Evolutionary conservation across 2,329 filamentous ascomycete genomes (phyloP).

Genomic region (Phaeosphaeriaceae sp.): DNA sequence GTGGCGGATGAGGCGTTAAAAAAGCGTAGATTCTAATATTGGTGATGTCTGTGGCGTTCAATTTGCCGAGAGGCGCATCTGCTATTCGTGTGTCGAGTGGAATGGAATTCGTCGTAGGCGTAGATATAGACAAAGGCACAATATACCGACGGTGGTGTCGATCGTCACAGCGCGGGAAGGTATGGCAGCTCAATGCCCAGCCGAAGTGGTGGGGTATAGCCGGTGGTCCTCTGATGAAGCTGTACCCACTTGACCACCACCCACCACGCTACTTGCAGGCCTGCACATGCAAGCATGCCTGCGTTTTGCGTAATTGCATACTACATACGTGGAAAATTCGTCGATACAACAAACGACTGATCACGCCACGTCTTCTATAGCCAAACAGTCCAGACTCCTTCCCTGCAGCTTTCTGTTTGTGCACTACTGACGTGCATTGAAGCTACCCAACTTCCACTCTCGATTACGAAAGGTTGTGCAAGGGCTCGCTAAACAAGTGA

Average conservation of each 20-base stretch:
- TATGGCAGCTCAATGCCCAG: background rate
- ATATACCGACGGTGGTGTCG: background rate
- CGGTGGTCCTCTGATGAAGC: background rate
- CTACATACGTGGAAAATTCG: background rate
- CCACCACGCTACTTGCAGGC: background rate
- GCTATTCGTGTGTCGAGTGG: background rate
- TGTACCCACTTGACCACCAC: background rate
- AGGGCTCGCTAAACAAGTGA: background rate
- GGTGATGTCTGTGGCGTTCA: constrained; percentile 6
- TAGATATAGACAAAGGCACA: background rate
- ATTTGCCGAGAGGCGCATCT: background rate
- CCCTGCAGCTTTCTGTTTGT: background rate
- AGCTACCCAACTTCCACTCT: background rate
- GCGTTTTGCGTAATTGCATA: background rate
- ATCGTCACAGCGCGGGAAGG: background rate
- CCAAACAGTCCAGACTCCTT: background rate
- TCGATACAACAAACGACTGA: background rate
- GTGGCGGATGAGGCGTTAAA: background rate
- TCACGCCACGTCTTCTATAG: background rate
- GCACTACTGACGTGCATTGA: background rate
- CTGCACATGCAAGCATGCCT: background rate
- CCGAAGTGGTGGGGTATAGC: background rate
- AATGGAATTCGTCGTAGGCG: background rate
- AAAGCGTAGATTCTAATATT: background rate
- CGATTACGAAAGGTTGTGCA: background rate